Percentiles rank a stretch among this genome's conserved stretches.
These are phyloP conservation scores for Coemansia sp. DNA, from an alignment of 192 early-diverging fungal genomes.

Conservation along the genomic window DNA sequence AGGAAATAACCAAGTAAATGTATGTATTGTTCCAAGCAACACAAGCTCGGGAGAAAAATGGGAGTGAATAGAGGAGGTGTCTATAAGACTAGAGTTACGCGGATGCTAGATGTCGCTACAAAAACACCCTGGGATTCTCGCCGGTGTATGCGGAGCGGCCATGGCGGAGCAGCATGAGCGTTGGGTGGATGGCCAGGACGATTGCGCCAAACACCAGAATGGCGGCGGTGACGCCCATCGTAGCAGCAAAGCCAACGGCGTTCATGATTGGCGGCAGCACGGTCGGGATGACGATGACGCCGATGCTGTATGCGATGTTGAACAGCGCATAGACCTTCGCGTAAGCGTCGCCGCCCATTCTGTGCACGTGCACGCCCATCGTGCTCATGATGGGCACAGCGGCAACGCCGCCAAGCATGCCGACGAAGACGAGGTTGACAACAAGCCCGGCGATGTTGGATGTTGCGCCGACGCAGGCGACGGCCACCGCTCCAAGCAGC, in stretches of 20 bases:
- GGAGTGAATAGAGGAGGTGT: no score
- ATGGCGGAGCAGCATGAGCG: conserved; percentile 27
- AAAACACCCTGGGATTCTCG: conserved; percentile 25
- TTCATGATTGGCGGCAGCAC: conserved; percentile 61
- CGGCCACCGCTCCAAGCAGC: conserved; percentile 44
- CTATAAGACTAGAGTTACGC: neutral
- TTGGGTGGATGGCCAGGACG: conserved; percentile 34
- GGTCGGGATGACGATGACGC: conserved; percentile 76
- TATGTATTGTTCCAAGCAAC: neutral
- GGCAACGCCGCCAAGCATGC: conserved; percentile 28
- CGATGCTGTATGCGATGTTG: conserved; percentile 75
- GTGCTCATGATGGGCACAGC: conserved; percentile 66
- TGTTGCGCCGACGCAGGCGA: conserved; percentile 45
- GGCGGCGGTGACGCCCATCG: conserved; percentile 50
- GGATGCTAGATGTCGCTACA: conserved; percentile 2
- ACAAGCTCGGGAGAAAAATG: no score
- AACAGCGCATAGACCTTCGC: conserved; percentile 70
- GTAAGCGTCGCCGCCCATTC: conserved; percentile 62
- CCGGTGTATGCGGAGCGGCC: conserved; percentile 39
- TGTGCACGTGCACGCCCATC: conserved; percentile 67
- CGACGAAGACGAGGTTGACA: conserved; percentile 35
- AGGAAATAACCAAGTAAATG: no score
- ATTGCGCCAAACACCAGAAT: conserved; percentile 47
- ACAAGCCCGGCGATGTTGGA: conserved; percentile 43
- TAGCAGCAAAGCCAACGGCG: conserved; percentile 56